Evolutionary conservation across 352 stramenopile genomes (phyloP).

Genomic region (Globisporangium takayamanum): DNA sequence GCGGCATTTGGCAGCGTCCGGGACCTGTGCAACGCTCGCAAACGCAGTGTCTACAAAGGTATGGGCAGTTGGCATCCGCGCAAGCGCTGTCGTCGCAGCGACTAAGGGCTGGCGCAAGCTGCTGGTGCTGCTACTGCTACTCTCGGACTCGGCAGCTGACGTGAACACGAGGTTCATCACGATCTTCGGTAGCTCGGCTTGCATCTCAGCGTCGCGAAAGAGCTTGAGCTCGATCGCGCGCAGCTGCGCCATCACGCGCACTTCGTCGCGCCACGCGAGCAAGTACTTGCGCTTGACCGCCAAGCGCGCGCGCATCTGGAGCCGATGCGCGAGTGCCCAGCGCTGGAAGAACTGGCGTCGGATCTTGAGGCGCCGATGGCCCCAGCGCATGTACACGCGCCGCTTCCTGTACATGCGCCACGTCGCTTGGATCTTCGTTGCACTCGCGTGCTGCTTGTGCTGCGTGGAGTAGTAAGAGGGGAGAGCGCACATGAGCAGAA

Average conservation of each 20-base stretch:
- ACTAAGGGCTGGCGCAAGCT: not conserved
- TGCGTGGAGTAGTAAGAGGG: constrained; percentile 2
- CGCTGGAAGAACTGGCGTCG: constrained; percentile 35
- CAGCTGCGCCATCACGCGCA: constrained; percentile 36
- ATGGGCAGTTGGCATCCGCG: not conserved
- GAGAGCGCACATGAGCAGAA: not conserved
- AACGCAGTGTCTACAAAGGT: constrained; percentile 56
- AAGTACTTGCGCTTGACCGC: constrained; percentile 35
- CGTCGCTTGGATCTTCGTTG: constrained; percentile 37
- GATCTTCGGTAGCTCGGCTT: constrained; percentile 36
- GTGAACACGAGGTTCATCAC: constrained; percentile 77
- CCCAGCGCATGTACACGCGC: constrained; percentile 42
- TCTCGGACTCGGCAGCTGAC: constrained; percentile 14
- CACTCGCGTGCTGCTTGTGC: constrained; percentile 20
- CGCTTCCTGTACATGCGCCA: constrained; percentile 47
- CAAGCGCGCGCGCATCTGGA: constrained; percentile 27
- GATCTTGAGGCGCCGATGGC: constrained; percentile 18
- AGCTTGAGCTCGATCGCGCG: constrained; percentile 56
- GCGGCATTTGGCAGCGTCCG: constrained; percentile 13
- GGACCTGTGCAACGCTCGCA: constrained; percentile 28
- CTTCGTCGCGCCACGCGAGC: constrained; percentile 36
- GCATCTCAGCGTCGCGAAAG: constrained; percentile 49
- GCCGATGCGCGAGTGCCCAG: constrained; percentile 38
- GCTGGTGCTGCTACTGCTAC: not conserved
- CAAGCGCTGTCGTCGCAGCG: not conserved